Conservation (phyloP, 768 basidiomycete species). For the Kwoniella mangroviensis region DNA sequence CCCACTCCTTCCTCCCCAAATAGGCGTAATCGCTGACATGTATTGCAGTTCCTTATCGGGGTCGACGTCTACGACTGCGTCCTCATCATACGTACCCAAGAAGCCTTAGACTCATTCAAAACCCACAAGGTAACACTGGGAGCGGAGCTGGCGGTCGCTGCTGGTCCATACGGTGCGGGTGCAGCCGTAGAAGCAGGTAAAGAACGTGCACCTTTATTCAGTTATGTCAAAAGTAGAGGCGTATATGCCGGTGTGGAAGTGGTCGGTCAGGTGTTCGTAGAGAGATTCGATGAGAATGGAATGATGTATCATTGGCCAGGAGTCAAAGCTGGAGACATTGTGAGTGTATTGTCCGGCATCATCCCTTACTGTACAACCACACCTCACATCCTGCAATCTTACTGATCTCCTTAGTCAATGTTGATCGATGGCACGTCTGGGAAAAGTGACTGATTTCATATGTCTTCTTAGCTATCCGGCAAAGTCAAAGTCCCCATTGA, state of each 20-base stretch:
- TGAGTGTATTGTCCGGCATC: slow-evolving; percentile 24
- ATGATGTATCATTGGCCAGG: slow-evolving; percentile 57
- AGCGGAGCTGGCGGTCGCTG: slow-evolving; percentile 53
- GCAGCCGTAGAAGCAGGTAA: slow-evolving; percentile 54
- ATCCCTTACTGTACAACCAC: background rate
- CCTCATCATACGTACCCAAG: slow-evolving; percentile 54
- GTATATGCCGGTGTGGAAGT: slow-evolving; percentile 57
- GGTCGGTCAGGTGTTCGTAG: slow-evolving; percentile 57
- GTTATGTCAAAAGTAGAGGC: slow-evolving; percentile 52
- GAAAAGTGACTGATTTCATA: too few relatives aligned
- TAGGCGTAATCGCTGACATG: too few relatives aligned
- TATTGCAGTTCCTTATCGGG: slow-evolving; percentile 56
- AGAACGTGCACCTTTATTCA: slow-evolving; percentile 55
- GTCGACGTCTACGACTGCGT: slow-evolving; percentile 58
- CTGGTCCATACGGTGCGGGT: slow-evolving; percentile 57
- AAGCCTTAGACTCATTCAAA: slow-evolving; percentile 54
- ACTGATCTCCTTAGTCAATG: too few relatives aligned
- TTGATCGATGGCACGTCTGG: too few relatives aligned
- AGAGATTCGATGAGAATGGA: slow-evolving; percentile 55
- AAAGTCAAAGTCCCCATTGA: slow-evolving; percentile 52
- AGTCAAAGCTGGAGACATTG: slow-evolving; percentile 55
- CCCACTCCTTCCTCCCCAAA: too few relatives aligned
- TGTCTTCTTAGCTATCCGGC: slow-evolving; percentile 40
- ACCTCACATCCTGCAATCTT: background rate
- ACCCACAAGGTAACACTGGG: slow-evolving; percentile 57